Evolutionary conservation across 129 eudicot species (phyloP).

Genomic region (Lonicera japonica): DNA sequence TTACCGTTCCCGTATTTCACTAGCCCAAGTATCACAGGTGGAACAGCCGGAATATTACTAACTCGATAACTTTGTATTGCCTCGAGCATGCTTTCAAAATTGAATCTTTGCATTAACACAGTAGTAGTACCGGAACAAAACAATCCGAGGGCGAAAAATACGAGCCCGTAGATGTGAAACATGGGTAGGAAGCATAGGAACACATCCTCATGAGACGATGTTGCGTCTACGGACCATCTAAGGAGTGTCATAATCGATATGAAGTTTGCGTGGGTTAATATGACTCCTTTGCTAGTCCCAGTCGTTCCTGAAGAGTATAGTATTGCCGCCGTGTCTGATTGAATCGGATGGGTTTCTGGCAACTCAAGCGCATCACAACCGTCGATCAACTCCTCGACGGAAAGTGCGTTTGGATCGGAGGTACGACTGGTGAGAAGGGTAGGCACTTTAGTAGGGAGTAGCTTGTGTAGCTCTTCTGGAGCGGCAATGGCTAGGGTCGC

Average conservation of each 20-base stretch:
- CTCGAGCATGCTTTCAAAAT: slow-evolving; percentile 54
- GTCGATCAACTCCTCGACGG: slow-evolving; percentile 50
- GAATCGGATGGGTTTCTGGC: slow-evolving; percentile 31
- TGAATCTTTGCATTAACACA: slow-evolving; percentile 49
- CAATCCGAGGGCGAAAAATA: slow-evolving; percentile 56
- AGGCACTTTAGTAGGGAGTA: slow-evolving; percentile 38
- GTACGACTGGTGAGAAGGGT: slow-evolving; percentile 39
- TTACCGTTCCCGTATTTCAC: slow-evolving; percentile 43
- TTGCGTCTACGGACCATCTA: slow-evolving; percentile 39
- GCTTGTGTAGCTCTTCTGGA: slow-evolving; percentile 41
- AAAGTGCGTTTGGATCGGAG: slow-evolving; percentile 24
- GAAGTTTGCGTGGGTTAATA: slow-evolving; percentile 53
- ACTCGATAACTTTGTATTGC: slow-evolving; percentile 53
- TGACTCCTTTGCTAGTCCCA: slow-evolving; percentile 69
- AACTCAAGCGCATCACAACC: slow-evolving; percentile 41
- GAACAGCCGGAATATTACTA: slow-evolving; percentile 66
- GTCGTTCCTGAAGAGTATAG: slow-evolving; percentile 83
- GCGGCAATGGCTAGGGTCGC: slow-evolving; percentile 54
- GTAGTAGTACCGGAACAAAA: slow-evolving; percentile 50
- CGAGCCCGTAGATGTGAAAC: slow-evolving; percentile 78
- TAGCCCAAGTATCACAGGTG: slow-evolving; percentile 58
- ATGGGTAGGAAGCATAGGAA: slow-evolving; percentile 65
- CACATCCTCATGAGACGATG: slow-evolving; percentile 44
- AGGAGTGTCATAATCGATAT: slow-evolving; percentile 42
- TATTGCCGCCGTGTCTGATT: slow-evolving; percentile 65